A percentile compares a stretch with the other conserved stretches of the same genome.
Evolutionary conservation across 1,139 yeast genomes (phyloP).

Genomic region (Pichia inconspicua): DNA sequence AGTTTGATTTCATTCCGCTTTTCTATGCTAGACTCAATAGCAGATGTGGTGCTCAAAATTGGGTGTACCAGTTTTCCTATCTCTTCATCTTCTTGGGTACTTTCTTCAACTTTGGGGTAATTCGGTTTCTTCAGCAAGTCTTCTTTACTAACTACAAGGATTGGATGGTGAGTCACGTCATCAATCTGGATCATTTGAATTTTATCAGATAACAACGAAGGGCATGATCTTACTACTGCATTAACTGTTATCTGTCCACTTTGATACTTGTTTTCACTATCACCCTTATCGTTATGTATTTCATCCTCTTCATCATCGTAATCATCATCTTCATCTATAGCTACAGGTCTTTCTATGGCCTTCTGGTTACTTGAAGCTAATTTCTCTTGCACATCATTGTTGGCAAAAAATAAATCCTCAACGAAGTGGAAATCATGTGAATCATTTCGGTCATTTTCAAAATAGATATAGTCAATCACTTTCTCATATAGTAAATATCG

Average conservation of each 20-base stretch:
- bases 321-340: neutral
- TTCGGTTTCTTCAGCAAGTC: constrained; percentile 19
- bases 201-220: neutral
- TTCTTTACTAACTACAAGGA: constrained; percentile 9
- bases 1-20: constrained; percentile 30
- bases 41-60: constrained; percentile 28
- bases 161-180: neutral
- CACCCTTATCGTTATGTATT: neutral
- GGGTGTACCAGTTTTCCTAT: constrained; percentile 29
- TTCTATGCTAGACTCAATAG: constrained; percentile 27
- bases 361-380: too few species aligned
- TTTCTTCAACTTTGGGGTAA: constrained; percentile 22
- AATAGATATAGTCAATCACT: constrained; percentile 50
- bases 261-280: neutral
- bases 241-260: neutral
- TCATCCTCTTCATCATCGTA: constrained; percentile 1
- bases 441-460: constrained; percentile 6
- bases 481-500: constrained; percentile 68
- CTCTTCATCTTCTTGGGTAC: constrained; percentile 24
- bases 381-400: neutral
- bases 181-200: constrained; percentile 7
- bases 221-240: too few species aligned
- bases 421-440: constrained; percentile 9
- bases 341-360: neutral
- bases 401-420: constrained; percentile 1